phyloP scores from a whole-genome alignment of 139 green algal species.

The Chlorella vulgaris region DNA sequence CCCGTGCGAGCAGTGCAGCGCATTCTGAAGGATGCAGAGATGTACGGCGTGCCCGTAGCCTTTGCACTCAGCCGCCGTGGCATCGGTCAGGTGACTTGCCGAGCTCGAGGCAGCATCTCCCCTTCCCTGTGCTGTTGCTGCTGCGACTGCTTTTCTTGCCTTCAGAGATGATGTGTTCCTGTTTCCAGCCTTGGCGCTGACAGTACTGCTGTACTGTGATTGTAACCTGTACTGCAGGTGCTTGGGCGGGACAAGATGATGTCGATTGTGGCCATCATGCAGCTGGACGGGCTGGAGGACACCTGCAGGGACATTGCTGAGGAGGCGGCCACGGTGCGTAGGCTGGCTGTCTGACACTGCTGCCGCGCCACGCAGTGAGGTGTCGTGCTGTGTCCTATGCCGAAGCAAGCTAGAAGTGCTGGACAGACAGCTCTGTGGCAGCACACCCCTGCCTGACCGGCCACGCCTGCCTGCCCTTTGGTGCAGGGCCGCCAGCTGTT shows the following conservation, averaged over 20 bases:
- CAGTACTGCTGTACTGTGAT: not conserved
- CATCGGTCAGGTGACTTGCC: conserved; percentile 73
- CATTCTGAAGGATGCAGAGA: conserved; percentile 61
- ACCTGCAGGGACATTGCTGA: not conserved
- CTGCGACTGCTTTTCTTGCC: not conserved
- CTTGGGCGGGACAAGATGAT: not conserved
- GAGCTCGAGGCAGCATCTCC: no score
- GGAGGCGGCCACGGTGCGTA: not conserved
- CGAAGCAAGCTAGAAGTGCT: no score
- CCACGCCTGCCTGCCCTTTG: no score
- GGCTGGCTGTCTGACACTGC: no score
- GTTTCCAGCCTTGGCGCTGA: not conserved
- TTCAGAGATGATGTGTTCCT: not conserved
- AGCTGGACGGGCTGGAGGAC: not conserved
- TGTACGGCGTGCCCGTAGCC: conserved; percentile 54
- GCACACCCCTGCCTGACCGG: no score
- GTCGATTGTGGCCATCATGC: not conserved
- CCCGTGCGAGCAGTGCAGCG: conserved; percentile 54
- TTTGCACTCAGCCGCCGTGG: conserved; percentile 83
- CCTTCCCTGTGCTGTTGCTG: not conserved
- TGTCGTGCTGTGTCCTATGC: not conserved
- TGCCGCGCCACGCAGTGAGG: not conserved
- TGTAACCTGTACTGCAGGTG: not conserved
- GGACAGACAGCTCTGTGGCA: no score
- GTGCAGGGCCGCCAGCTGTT: not conserved